Evolutionary conservation across 331 rosid species (phyloP), one percentile per base, ranked within the genome.

Genomic region (Stylosanthes scabra): DNA sequence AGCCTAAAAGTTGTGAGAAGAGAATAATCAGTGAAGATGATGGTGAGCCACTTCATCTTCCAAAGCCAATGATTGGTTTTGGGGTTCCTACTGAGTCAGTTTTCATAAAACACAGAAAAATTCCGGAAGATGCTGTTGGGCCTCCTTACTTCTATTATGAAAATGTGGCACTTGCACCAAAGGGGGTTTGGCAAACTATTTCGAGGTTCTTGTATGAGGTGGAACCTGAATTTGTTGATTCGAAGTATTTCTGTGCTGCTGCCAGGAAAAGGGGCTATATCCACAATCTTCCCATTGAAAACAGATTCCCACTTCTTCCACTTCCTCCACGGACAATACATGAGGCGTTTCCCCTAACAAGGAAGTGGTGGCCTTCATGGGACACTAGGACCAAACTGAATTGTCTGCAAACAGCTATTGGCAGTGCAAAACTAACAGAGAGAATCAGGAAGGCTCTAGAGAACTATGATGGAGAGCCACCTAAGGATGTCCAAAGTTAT

Each of bases 331-430:
- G 70, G 34, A 86, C 96, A 45, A 80, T 95, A 34, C 74, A 72
- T 31, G 97, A 95, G 50, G 98, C 98, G 39, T 63, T 95, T 2
- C 99, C 99, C 62, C 42, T 95, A 51, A 88, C 96, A 40, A 95
- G 67, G 86, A 88, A 50, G 63, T 95, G 99, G 99, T 95, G 99
- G 99, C 99, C 99, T 34, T 74, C 91, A 7, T 95, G 99, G 99
- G 99, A 95, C 55, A 7, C 77, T 0, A 84, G 99, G 16, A 88
- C 83, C 10, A 80, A 94, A 15, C 86, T 94, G 2, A 94, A 94
- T 47, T 94, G 99, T 72, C 56, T 94, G 68, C 99, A 89, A 57
- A 94, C 99, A 0, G 85, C 85, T 37, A 59, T 72, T 65, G 99
- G 81, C 6, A 91, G 96, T 75, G 97, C 99, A 29, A 87, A 71